Conservation (phyloP, 192 early-diverging fungal species). For the Radiomyces spectabilis region DNA sequence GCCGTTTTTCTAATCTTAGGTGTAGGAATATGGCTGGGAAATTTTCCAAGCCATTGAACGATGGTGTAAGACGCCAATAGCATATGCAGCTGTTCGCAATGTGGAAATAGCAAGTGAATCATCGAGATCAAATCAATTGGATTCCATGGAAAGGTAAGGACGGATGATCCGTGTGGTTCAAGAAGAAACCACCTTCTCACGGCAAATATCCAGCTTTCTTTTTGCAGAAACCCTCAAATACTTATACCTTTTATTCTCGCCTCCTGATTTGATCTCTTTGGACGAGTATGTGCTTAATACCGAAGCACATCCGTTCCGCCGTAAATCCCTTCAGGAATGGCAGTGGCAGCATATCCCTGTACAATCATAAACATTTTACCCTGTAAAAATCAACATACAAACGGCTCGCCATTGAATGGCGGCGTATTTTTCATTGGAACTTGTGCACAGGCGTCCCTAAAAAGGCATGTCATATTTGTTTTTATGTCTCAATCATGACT, state of each 20-base stretch:
- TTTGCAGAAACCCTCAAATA: conserved; percentile 72
- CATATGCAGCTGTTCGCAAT: conserved; percentile 34
- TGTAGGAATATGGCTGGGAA: conserved; percentile 57
- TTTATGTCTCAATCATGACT: too few relatives aligned
- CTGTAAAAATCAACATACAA: too few relatives aligned
- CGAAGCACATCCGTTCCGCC: conserved; percentile 64
- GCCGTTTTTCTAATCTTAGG: background rate
- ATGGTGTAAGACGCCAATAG: conserved; percentile 38
- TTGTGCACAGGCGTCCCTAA: too few relatives aligned
- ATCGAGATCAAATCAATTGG: background rate
- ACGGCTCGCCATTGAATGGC: too few relatives aligned
- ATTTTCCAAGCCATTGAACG: conserved; percentile 45
- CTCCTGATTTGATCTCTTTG: conserved; percentile 44
- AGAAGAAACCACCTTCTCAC: background rate
- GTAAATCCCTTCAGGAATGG: too few relatives aligned
- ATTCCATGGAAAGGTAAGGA: conserved; percentile 20
- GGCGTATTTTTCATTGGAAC: too few relatives aligned
- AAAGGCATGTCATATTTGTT: too few relatives aligned
- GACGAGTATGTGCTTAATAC: conserved; percentile 65
- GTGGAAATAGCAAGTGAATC: conserved; percentile 10
- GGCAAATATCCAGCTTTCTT: conserved; percentile 35
- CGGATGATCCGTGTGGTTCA: background rate
- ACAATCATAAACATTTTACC: too few relatives aligned
- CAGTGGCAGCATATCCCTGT: too few relatives aligned
- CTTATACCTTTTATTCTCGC: conserved; percentile 52